A percentile compares a stretch with the other conserved stretches of the same genome.
These are phyloP conservation scores for Aspergillus viridinutans DNA, from an alignment of 2,329 filamentous ascomycete species.

Conservation along the genomic window DNA sequence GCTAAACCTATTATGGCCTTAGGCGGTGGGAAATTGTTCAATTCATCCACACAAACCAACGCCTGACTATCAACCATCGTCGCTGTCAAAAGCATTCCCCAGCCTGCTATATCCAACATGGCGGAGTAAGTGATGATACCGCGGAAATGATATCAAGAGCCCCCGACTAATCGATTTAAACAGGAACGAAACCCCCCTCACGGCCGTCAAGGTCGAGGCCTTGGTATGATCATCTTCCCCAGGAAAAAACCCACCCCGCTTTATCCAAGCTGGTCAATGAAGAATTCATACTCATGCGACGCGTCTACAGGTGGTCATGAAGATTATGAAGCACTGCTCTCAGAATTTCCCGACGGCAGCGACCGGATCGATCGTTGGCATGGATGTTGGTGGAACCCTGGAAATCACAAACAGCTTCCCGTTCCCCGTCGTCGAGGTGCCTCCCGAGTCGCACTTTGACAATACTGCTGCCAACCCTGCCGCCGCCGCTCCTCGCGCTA, in stretches of 20 bases:
- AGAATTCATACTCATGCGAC: conserved; percentile 22
- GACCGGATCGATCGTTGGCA: conserved; percentile 86
- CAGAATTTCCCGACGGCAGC: conserved; percentile 82
- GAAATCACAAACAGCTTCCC: conserved; percentile 94
- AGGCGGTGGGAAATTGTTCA: conserved; percentile 28
- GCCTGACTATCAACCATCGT: conserved; percentile 14
- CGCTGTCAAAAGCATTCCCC: conserved; percentile 16
- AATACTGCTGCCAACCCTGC: conserved; percentile 66
- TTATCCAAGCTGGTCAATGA: conserved; percentile 16
- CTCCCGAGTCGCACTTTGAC: conserved; percentile 68
- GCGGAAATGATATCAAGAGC: not conserved
- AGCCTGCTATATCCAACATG: conserved; percentile 26
- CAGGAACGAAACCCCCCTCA: conserved; percentile 67
- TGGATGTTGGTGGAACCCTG: conserved; percentile 77
- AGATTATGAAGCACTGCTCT: conserved; percentile 94
- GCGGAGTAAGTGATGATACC: conserved; percentile 23
- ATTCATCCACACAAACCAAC: conserved; percentile 31
- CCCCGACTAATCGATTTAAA: conserved; percentile 16
- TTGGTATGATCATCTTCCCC: conserved; percentile 59
- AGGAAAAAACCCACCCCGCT: conserved; percentile 31
- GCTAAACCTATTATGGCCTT: conserved; percentile 19
- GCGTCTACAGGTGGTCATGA: conserved; percentile 75
- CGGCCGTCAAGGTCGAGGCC: conserved; percentile 89
- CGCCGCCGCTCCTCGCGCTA: conserved; percentile 84
- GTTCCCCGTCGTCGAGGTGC: conserved; percentile 77